A percentile compares a stretch with the other conserved stretches of the same genome.
phyloP scores from a whole-genome alignment of 306 rosid species.

The Pterocarpus macrocarpus region DNA sequence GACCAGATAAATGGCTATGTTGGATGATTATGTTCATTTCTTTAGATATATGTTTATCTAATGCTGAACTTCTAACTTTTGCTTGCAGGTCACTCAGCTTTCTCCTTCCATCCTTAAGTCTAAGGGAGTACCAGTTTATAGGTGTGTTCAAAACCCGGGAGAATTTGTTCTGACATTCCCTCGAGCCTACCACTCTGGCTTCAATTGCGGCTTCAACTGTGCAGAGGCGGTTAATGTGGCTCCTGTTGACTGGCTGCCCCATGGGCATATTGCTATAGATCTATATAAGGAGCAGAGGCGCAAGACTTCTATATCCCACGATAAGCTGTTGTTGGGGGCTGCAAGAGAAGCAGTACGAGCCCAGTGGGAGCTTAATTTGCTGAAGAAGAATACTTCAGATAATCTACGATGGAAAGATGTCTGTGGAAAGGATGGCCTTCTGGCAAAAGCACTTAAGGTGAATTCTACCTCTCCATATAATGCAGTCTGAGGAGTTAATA shows the following conservation, averaged over 20 bases:
- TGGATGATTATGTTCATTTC: slow-evolving; percentile 39
- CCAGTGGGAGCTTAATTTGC: slow-evolving; percentile 94
- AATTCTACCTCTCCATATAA: slow-evolving; percentile 45
- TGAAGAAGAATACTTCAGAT: slow-evolving; percentile 75
- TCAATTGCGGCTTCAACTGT: slow-evolving; percentile 98
- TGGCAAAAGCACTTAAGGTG: slow-evolving; percentile 90
- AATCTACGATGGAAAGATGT: slow-evolving; percentile 87
- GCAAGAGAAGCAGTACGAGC: slow-evolving; percentile 98
- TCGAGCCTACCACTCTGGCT: slow-evolving; percentile 98
- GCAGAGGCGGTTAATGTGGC: slow-evolving; percentile 99
- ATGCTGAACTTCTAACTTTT: slow-evolving; percentile 43
- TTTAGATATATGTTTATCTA: slow-evolving; percentile 22
- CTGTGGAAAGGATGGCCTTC: slow-evolving; percentile 88
- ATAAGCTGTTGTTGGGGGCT: slow-evolving; percentile 95
- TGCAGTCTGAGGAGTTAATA: slow-evolving; percentile 30
- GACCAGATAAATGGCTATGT: slow-evolving; percentile 14
- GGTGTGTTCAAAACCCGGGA: slow-evolving; percentile 95
- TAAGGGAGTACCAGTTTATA: slow-evolving; percentile 95
- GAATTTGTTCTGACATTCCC: slow-evolving; percentile 98
- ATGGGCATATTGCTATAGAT: slow-evolving; percentile 92
- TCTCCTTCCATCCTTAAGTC: slow-evolving; percentile 91
- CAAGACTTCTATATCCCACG: slow-evolving; percentile 97
- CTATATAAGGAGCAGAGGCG: slow-evolving; percentile 87
- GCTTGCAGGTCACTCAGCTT: slow-evolving; percentile 92
- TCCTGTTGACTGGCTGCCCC: slow-evolving; percentile 98